phyloP scores from a whole-genome alignment of 495 filamentous ascomycete genomes.

The Pyrenula aspistea region DNA sequence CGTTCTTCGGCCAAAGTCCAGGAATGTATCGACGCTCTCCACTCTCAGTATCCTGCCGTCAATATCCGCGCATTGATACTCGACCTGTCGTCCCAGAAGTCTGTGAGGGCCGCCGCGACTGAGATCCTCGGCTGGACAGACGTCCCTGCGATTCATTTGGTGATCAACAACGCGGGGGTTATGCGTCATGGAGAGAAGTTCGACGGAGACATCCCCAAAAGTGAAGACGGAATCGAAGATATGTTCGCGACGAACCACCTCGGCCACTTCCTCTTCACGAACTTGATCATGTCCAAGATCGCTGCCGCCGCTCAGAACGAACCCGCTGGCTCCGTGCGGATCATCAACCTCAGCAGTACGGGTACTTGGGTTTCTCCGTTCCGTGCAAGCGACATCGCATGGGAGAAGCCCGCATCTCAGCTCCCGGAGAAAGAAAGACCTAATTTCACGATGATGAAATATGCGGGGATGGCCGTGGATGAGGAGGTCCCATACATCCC shows the following conservation, averaged over 20 bases:
- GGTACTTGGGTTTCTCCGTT: constrained; percentile 15
- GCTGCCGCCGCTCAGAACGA: constrained; percentile 21
- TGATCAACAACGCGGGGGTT: constrained; percentile 31
- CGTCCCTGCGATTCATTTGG: constrained; percentile 23
- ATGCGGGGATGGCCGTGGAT: constrained; percentile 14
- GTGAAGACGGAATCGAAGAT: constrained; percentile 13
- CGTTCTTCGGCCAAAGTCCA: constrained; percentile 25
- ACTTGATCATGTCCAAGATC: constrained; percentile 28
- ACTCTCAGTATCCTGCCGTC: constrained; percentile 20
- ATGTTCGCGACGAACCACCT: constrained; percentile 19
- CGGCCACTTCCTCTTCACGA: constrained; percentile 18
- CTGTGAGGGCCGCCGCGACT: constrained; percentile 26
- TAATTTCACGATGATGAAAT: constrained; percentile 9
- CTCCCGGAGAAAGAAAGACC: constrained; percentile 27
- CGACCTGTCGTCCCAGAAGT: constrained; percentile 30
- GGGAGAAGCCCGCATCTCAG: constrained; percentile 24
- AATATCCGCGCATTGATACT: constrained; percentile 25
- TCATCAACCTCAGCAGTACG: constrained; percentile 31
- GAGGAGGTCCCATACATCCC: constrained; percentile 12
- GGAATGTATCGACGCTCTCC: constrained; percentile 21
- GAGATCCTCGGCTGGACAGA: constrained; percentile 26
- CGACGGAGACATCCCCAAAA: constrained; percentile 6
- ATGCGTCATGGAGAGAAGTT: constrained; percentile 11
- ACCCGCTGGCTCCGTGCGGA: constrained; percentile 22
- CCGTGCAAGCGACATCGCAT: constrained; percentile 32